Evolutionary conservation across 192 early-diverging fungal genomes (phyloP), one percentile per base, ranked within the genome.

Genomic region (Phlyctochytrium planicorne): DNA sequence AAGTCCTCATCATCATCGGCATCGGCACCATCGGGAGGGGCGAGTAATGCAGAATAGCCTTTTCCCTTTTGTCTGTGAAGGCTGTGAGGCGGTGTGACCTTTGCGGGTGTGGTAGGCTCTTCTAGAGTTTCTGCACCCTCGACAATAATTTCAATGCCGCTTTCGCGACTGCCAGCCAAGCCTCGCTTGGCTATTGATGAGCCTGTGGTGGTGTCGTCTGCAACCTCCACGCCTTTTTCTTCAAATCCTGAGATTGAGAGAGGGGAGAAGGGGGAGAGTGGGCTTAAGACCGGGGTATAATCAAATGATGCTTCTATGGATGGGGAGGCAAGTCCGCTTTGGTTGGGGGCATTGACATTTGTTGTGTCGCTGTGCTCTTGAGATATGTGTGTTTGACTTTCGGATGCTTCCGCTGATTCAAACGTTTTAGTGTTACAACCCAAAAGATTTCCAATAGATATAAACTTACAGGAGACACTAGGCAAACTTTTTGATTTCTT

Each of bases 401-500:
- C 12, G 40, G 40, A n/a, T n/a, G n/a, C n/a, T n/a, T n/a, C n/a
- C n/a, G n/a, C n/a, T n/a, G n/a, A n/a, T n/a, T n/a, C n/a, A n/a
- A n/a, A n/a, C n/a, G n/a, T n/a, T n/a, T n/a, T n/a, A n/a, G n/a
- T n/a, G n/a, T n/a, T n/a, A n/a, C n/a, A n/a, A n/a, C n/a, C n/a
- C n/a, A n/a, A n/a, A n/a, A n/a, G n/a, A n/a, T n/a, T n/a, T n/a
- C 40, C 40, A 50, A n/a, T 10, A 14, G 10, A 14, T 50, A 24
- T 34, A 16, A 17, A 68, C 70, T 66, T 74, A 68, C 70, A 32
- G 23, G 71, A 6, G 0, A 76, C 68, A 32, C 66, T 68, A 10
- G 74, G 62, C 36, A 65, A 30, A 59, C 75, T 77, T 31, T 64
- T 73, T n/a, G n/a, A n/a, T n/a, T n/a, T n/a, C n/a, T n/a, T n/a